These are phyloP conservation scores for Trametopsis cervina DNA, from an alignment of 768 basidiomycete genomes.

Conservation along the genomic window DNA sequence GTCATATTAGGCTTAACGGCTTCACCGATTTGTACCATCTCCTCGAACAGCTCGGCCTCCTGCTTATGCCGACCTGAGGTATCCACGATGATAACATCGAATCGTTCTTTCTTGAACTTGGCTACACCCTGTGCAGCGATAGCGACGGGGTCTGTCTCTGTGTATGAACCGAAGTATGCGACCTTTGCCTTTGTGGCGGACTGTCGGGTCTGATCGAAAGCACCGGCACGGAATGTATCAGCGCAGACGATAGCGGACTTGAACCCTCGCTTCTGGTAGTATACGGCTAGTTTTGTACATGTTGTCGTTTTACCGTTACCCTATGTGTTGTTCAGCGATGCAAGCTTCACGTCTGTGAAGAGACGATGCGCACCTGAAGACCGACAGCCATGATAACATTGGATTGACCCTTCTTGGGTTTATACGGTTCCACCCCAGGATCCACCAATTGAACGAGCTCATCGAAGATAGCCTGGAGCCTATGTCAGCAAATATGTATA, in stretches of 20 bases:
- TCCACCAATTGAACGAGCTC: slow-evolving; percentile 94
- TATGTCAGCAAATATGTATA: too few species aligned
- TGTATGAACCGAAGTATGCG: slow-evolving; percentile 98
- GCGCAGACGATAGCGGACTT: slow-evolving; percentile 97
- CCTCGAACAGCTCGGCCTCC: slow-evolving; percentile 91
- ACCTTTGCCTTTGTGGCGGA: slow-evolving; percentile 98
- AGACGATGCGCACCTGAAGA: slow-evolving; percentile 58
- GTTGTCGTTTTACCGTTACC: slow-evolving; percentile 99
- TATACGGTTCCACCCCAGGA: slow-evolving; percentile 91
- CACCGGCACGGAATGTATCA: slow-evolving; percentile 98
- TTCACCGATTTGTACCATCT: slow-evolving; percentile 95
- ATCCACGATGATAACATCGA: slow-evolving; percentile 98
- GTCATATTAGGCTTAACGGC: slow-evolving; percentile 97
- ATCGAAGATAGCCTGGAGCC: slow-evolving; percentile 81
- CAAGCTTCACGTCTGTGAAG: not conserved
- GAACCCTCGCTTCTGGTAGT: slow-evolving; percentile 96
- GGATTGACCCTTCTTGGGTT: slow-evolving; percentile 89
- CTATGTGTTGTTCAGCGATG: slow-evolving; percentile 30
- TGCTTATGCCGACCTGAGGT: slow-evolving; percentile 97
- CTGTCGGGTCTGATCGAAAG: slow-evolving; percentile 98
- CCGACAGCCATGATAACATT: slow-evolving; percentile 98
- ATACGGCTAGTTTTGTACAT: slow-evolving; percentile 96
- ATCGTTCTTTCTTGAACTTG: slow-evolving; percentile 97
- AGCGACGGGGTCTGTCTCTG: slow-evolving; percentile 94
- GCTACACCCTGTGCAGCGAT: slow-evolving; percentile 92